These are phyloP conservation scores for Zygnema circumcarinatum DNA, from an alignment of 139 green algal species.

Conservation along the genomic window DNA sequence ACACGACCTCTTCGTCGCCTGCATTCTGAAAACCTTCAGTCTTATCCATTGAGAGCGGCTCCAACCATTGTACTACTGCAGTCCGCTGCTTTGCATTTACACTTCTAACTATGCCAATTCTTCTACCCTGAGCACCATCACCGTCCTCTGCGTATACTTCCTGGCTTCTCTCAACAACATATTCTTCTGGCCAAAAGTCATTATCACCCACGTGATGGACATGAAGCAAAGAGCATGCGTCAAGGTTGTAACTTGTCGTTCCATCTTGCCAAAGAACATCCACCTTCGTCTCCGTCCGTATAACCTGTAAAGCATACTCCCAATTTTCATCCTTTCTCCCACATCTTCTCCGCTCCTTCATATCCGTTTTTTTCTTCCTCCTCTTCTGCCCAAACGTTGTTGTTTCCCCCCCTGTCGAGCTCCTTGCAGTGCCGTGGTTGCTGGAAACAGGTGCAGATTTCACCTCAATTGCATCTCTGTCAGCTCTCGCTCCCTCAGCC, in stretches of 20 bases:
- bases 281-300: conserved; percentile 49
- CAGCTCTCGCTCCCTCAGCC: neutral
- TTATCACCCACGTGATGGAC: conserved; percentile 63
- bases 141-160: neutral
- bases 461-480: neutral
- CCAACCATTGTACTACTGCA: conserved; percentile 54
- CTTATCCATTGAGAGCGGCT: conserved; percentile 12
- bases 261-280: conserved; percentile 68
- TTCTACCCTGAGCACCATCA: neutral
- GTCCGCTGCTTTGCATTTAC: conserved; percentile 52
- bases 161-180: conserved; percentile 50
- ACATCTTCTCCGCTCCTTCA: neutral
- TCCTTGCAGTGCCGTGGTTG: neutral
- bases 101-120: conserved; percentile 43
- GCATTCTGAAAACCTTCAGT: neutral
- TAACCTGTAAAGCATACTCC: conserved; percentile 24
- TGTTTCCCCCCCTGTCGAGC: neutral
- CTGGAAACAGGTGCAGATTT: neutral
- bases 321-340: conserved; percentile 14
- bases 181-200: conserved; percentile 68
- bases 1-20: conserved; percentile 38
- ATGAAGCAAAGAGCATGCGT: conserved; percentile 48
- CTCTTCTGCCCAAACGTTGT: neutral
- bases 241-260: conserved; percentile 1
- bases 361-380: conserved; percentile 11